Base-by-base conservation (phyloP, 192 early-diverging fungal genomes). In the Lobosporangium transversale region DNA sequence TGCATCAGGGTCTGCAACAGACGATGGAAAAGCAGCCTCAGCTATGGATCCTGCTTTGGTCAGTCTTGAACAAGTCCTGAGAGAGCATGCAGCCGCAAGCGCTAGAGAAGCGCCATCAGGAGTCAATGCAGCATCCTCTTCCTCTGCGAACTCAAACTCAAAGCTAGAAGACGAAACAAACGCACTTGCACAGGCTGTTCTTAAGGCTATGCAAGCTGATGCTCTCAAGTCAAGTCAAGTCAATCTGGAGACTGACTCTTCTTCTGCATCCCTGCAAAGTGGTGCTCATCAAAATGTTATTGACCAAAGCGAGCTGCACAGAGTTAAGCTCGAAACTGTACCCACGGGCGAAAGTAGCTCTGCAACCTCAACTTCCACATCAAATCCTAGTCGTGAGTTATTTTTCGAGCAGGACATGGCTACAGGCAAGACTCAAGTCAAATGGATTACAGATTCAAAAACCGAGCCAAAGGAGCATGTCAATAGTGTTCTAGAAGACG, bases 381-480 rank as follows among this genome's bases (percentile, higher is more conserved):
- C 56, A 1, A 62, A 24, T 26, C 37, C 31, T 1, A 53, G 44
- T 23, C 71, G 66, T 40, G 63, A 57, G 3, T 62, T 76, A 24
- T 67, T 53, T 24, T 76, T 76, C 40, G 73, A 76, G 48, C 52
- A 62, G 23, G 65, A 76, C 53, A 76, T 67, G 33, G 53, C 58
- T 5, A 76, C 73, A 18, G 73, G 73, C 18, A 76, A 66, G 73
- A 76, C 64, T 14, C 64, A 76, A 21, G 55, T 76, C 64, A 76
- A 76, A 53, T 76, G 73, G 73, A 66, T 50, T 8, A 37, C 61
- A 24, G 56, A 74, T 17, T 53, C 59, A 4, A 29, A 42, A 45
- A 45, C 61, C 17, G 56, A 74, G 10, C 69, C 59, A 7, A 29
- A 42, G 53, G 53, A 57, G 9, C 43, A 52, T 4, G 54, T 47